Conservation (phyloP, 208 protist genomes). For the Acanthamoeba castellanii region DNA sequence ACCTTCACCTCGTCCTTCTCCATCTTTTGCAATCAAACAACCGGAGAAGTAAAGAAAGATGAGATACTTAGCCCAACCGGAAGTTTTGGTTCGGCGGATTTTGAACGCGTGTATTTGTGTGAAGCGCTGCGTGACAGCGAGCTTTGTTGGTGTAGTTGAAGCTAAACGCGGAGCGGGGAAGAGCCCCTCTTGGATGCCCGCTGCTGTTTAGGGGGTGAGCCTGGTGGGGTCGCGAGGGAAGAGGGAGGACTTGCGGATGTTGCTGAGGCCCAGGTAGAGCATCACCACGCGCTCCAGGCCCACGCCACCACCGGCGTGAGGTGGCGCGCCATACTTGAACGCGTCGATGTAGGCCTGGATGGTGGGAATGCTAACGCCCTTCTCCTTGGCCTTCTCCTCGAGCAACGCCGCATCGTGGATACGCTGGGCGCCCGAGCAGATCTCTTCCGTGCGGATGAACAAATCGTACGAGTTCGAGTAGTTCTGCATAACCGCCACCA, state of each 20-base stretch:
- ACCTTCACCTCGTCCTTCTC: no score
- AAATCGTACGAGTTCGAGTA: constrained; percentile 98
- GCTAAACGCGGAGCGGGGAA: no score
- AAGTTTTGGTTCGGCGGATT: no score
- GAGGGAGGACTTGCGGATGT: constrained; percentile 98
- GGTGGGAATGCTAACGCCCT: constrained; percentile 87
- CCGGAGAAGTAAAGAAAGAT: no score
- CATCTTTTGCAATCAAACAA: no score
- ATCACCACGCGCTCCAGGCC: constrained; percentile 99
- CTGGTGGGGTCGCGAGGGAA: constrained; percentile 99
- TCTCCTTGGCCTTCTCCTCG: constrained; percentile 89
- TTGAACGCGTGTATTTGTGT: no score
- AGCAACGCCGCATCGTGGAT: constrained; percentile 98
- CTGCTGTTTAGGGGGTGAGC: constrained; percentile 94
- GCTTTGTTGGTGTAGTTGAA: no score
- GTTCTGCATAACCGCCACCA: neutral
- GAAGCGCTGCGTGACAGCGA: no score
- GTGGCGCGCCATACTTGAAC: constrained; percentile 98
- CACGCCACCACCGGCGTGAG: constrained; percentile 99
- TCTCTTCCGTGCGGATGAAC: constrained; percentile 99
- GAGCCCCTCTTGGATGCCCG: no score
- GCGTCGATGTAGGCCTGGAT: constrained; percentile 96
- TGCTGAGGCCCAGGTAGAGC: constrained; percentile 98
- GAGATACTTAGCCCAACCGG: no score
- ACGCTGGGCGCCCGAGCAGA: constrained; percentile 99